Conservation (phyloP, 176 grass and related monocot genomes). For the Aegilops longissima region DNA sequence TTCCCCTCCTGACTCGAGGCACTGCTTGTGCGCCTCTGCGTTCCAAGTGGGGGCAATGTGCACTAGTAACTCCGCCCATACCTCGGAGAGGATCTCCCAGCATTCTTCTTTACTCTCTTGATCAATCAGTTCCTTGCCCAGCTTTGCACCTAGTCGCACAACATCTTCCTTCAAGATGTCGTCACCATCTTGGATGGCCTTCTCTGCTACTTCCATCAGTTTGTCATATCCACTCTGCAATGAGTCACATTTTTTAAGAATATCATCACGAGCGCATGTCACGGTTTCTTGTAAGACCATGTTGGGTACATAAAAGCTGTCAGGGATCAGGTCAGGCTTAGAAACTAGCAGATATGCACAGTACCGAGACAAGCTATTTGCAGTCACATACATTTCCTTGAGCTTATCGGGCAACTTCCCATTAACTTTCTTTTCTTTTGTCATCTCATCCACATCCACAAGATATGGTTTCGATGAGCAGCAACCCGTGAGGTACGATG, state of each 20-base stretch:
- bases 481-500: neutral
- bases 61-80: conserved; percentile 34
- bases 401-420: neutral
- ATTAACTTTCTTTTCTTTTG: too few relatives aligned
- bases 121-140: neutral
- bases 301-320: neutral
- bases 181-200: too few relatives aligned
- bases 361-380: conserved; percentile 43
- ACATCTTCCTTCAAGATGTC: neutral
- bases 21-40: neutral
- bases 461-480: neutral
- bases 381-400: neutral
- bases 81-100: conserved; percentile 25
- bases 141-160: neutral
- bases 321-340: conserved; percentile 36
- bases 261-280: neutral
- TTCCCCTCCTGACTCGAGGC: conserved; percentile 27
- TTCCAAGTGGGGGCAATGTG: conserved; percentile 35
- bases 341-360: conserved; percentile 46
- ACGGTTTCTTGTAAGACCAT: conserved; percentile 2
- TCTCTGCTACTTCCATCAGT: neutral
- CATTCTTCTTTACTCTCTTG: neutral
- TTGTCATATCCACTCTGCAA: neutral
- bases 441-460: neutral
- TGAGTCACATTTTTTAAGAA: conserved; percentile 2